Conservation (phyloP, 2,329 filamentous ascomycete genomes). For the Aspergillus piperis region DNA sequence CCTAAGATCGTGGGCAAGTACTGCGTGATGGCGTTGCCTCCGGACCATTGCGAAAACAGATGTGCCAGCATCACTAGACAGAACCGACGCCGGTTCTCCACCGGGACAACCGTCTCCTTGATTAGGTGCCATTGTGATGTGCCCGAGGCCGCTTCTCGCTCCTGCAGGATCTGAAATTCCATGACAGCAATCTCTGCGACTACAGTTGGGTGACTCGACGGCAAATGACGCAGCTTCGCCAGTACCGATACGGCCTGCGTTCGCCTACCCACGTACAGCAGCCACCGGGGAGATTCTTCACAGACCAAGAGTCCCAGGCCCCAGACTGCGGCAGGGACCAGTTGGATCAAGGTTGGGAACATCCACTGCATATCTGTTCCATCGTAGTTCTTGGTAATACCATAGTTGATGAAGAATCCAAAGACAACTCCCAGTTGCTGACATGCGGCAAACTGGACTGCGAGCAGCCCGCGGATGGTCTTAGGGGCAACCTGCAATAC, state of each 20-base stretch:
- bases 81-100: conserved; percentile 44
- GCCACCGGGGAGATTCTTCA: conserved; percentile 25
- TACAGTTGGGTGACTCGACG: conserved; percentile 40
- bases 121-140: conserved; percentile 33
- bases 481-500: neutral
- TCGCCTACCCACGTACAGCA: conserved; percentile 17
- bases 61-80: conserved; percentile 44
- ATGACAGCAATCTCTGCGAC: conserved; percentile 26
- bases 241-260: conserved; percentile 24
- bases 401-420: conserved; percentile 5
- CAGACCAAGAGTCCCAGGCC: conserved; percentile 19
- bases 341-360: conserved; percentile 24
- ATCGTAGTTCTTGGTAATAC: conserved; percentile 9
- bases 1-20: conserved; percentile 49
- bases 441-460: neutral
- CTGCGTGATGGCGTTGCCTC: conserved; percentile 48
- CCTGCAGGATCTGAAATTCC: conserved; percentile 35
- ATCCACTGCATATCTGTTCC: conserved; percentile 25
- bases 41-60: conserved; percentile 47
- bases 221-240: conserved; percentile 34
- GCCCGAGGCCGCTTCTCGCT: conserved; percentile 38
- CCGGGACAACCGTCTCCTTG: conserved; percentile 40
- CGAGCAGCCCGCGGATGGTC: conserved; percentile 3
- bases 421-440: conserved; percentile 1
- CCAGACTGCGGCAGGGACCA: conserved; percentile 22